phyloP scores from a whole-genome alignment of 176 grass and related monocot species.

The Rhynchospora breviuscula region DNA sequence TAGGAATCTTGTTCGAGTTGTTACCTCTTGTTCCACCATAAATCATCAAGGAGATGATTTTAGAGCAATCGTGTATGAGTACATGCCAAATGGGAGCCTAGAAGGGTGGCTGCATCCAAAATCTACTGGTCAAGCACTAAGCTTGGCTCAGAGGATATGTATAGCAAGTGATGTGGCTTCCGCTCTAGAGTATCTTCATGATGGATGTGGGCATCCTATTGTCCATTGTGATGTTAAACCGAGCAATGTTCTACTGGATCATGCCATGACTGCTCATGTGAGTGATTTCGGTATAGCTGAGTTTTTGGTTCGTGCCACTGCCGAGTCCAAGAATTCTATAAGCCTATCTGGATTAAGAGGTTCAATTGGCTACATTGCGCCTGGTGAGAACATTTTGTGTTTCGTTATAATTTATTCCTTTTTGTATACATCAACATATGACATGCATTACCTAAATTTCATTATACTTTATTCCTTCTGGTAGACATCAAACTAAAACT shows the following conservation, averaged over 20 bases:
- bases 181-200: slow-evolving; percentile 47
- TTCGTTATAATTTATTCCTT: slow-evolving; percentile 19
- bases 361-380: slow-evolving; percentile 45
- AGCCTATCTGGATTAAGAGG: slow-evolving; percentile 28
- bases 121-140: not conserved
- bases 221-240: slow-evolving; percentile 58
- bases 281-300: slow-evolving; percentile 43
- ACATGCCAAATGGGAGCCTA: slow-evolving; percentile 52
- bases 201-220: slow-evolving; percentile 21
- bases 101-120: slow-evolving; percentile 48
- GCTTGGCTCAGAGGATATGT: slow-evolving; percentile 23
- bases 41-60: slow-evolving; percentile 1
- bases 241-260: slow-evolving; percentile 45
- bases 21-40: not conserved
- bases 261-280: slow-evolving; percentile 26
- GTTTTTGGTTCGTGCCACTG: slow-evolving; percentile 9
- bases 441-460: not conserved
- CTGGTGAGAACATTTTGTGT: slow-evolving; percentile 38
- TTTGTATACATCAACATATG: slow-evolving; percentile 14
- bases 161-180: slow-evolving; percentile 33
- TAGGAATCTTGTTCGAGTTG: slow-evolving; percentile 16
- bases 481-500: too few species aligned
- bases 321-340: not conserved
- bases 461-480: too few species aligned
- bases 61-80: slow-evolving; percentile 45